Evolutionary conservation across 1,284 basidiomycete genomes (phyloP).

Genomic region (Testicularia cyperi): DNA sequence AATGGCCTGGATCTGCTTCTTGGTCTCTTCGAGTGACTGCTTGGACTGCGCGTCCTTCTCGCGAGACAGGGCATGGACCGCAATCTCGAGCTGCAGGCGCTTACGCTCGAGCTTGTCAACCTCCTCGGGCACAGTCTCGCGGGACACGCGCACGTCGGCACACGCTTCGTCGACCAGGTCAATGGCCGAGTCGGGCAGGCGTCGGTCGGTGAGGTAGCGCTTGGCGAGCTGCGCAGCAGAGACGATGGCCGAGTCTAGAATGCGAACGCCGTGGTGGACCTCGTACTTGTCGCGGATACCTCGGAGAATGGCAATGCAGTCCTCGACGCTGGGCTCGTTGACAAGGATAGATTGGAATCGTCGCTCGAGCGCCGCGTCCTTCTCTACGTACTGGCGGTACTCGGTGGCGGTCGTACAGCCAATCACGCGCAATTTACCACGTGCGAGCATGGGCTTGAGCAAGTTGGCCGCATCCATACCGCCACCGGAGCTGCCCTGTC

Average conservation of each 20-base stretch:
- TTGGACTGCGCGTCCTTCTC: slow-evolving; percentile 87
- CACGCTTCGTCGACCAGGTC: slow-evolving; percentile 60
- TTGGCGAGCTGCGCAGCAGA: slow-evolving; percentile 88
- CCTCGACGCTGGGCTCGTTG: slow-evolving; percentile 85
- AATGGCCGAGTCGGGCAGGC: slow-evolving; percentile 60
- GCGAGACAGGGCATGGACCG: slow-evolving; percentile 81
- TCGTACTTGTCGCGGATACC: slow-evolving; percentile 79
- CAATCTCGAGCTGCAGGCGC: slow-evolving; percentile 90
- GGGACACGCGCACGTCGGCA: slow-evolving; percentile 65
- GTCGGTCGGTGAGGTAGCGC: slow-evolving; percentile 72
- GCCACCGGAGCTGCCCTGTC: slow-evolving; percentile 46
- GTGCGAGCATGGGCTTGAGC: slow-evolving; percentile 64
- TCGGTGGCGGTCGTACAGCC: slow-evolving; percentile 92
- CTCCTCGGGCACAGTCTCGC: slow-evolving; percentile 90
- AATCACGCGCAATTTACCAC: slow-evolving; percentile 85
- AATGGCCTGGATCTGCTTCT: slow-evolving; percentile 79
- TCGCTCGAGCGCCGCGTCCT: slow-evolving; percentile 80
- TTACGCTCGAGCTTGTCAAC: slow-evolving; percentile 91
- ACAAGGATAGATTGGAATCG: slow-evolving; percentile 88
- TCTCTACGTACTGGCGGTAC: slow-evolving; percentile 94
- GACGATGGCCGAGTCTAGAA: slow-evolving; percentile 86
- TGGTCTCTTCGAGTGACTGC: slow-evolving; percentile 76
- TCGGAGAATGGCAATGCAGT: slow-evolving; percentile 89
- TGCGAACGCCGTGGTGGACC: slow-evolving; percentile 68
- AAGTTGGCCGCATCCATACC: slow-evolving; percentile 59